Evolutionary conservation across 2,329 filamentous ascomycete genomes (phyloP), one percentile per base, ranked within the genome.

Genomic region (Colletotrichum higginsianum): DNA sequence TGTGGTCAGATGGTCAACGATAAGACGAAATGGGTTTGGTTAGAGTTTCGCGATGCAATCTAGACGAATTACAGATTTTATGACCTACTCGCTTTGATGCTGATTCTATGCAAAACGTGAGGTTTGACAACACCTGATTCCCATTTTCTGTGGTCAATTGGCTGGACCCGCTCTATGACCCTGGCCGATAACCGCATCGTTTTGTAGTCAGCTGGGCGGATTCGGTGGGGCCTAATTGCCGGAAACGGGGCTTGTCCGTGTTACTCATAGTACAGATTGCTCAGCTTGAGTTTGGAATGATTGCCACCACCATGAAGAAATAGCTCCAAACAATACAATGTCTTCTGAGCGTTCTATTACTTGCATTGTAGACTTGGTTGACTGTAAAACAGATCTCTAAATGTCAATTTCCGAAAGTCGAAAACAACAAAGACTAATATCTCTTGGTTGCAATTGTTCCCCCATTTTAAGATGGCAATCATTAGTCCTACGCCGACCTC

Each of bases 1-100:
- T 12, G 46, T 60, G 66, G 69, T 72, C 66, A 69, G 69, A 69
- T 72, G 65, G 53, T 21, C 52, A 38, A 44, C 60, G 47, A 72
- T 55, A 52, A 64, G 44, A 69, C 69, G 58, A 60, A 35, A 72
- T 56, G 18, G 53, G 47, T 53, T 4, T 60, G 21, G 26, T 55
- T 49, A 58, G 46, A 42, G 69, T 69, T 69, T 69, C 42, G 42
- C 18, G 40, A 42, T 40, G 16, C 26, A 23, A 44, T 53, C 46
- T 63, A 53, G 58, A 60, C 11, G 35, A 44, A 64, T 49, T 62
- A 57, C 42, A 50, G 49, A 57, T 35, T 8, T 26, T 5, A 52
- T 7, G 35, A 15, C 18, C 38, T 21, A 26, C 11, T n/a, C n/a
- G 21, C 18, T 30, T 35, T 42, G 4, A 71, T 47, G 53, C 40